Evolutionary conservation across 2,329 filamentous ascomycete genomes (phyloP), one percentile per base, ranked within the genome.

Genomic region (Fusarium redolens): DNA sequence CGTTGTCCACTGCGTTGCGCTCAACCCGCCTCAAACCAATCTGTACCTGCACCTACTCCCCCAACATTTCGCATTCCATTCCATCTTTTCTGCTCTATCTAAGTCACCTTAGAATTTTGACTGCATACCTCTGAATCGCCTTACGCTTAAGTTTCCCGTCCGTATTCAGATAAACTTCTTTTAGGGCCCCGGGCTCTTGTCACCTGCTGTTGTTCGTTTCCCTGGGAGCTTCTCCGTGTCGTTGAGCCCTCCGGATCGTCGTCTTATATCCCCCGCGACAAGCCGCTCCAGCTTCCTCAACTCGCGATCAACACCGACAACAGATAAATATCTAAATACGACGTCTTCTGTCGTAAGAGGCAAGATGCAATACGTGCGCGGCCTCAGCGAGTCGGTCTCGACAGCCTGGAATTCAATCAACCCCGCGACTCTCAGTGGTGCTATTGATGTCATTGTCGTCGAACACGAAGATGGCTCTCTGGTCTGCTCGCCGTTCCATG

Each of bases 341-440:
- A 72, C 61, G 22, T 61, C 52, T 48, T 51, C 55, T 63, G 64
- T 55, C 66, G 37, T 48, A 40, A 52, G 58, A 68, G 73, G 61
- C 67, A 72, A 82, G 71, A 98, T 98, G 96, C 95, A 98, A 88
- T 98, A 98, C 93, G 95, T 98, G 76, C 91, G 96, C 77, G 97
- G 95, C 80, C 90, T 98, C 78, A 96, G 94, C 83, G 95, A 95
- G 81, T 97, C 95, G 58, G 96, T 99, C 78, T 97, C 95, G 77
- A 98, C 96, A 85, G 96, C 96, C 82, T 99, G 96, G 96, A 99
- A 99, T 84, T 98, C 95, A 31, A 97, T 99, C 87, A 99, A 99
- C 83, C 96, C 96, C 56, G 95, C 96, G 48, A 99, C 96, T 17
- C 90, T 99, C 64, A 97, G 94, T 85, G 96, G 96, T 79, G 96